Evolutionary conservation across 2,329 filamentous ascomycete genomes (phyloP), one percentile per base, ranked within the genome.

Genomic region (Pezicula carpinea): DNA sequence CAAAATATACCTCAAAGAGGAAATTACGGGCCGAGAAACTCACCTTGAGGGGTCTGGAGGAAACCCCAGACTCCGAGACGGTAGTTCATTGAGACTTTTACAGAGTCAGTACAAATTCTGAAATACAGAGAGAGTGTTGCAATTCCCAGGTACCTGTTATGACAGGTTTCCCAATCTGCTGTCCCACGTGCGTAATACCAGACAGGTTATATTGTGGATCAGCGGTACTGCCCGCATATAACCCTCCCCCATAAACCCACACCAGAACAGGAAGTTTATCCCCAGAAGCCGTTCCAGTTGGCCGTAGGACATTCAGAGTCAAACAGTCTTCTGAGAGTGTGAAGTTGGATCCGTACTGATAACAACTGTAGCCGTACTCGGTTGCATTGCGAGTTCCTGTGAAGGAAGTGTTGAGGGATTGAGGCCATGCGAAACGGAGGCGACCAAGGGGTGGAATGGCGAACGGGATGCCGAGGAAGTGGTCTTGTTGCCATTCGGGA

Each of bases 61-160:
- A 90, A 89, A 0, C 86, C 86, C 58, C 87, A 68, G 2, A 77
- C 74, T 4, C 80, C 79, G 33, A 86, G 73, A 4, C 83, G 73
- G 61, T 85, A 79, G 63, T 76, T 77, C 58, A 80, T 74, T 59
- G 72, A 76, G 36, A 83, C 47, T 66, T 33, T 10, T 35, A 18
- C n/a, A n/a, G 11, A 40, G n/a, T 48, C 22, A 51, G 26, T 43
- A n/a, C 38, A 17, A 19, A 14, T 35, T 41, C 11, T 23, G n/a
- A 18, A 1, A 47, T 15, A 8, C 19, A 19, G 15, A 8, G 31
- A 31, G 22, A 6, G 6, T 14, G 17, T 32, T 10, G 40, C 32
- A 21, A 11, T 26, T 6, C 7, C 18, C 14, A 32, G 8, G 5
- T 51, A 56, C 54, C 74, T 1, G 67, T 74, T 14, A 82, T 69